Base-by-base conservation (phyloP, 331 rosid species). In the Rhamnella rubrinervis region DNA sequence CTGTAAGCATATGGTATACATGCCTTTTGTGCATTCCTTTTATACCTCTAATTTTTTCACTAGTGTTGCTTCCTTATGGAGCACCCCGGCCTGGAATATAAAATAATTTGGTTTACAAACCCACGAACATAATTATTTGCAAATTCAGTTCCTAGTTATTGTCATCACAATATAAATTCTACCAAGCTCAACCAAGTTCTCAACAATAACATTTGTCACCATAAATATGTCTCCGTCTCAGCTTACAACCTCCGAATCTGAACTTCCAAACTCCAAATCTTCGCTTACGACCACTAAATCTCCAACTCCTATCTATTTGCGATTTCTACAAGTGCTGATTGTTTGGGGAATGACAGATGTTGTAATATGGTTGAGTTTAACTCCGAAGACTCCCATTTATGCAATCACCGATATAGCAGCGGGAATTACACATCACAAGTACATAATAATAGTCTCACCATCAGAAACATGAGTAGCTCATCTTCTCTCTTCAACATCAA, bases 331-430 rank as follows among this genome's bases (percentile, higher is more conserved):
- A 62, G 26, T 67, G 20, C 26, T 61, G 8, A 55, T 49, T 56
- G 26, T 72, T 53, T 13, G 46, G 55, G 69, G 46, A 19, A 10
- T 26, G 8, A 23, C 8, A 10, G 63, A 56, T 31, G 58, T 44
- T 15, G 7, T 55, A 35, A 19, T 78, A 21, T 67, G 74, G 82
- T 20, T 71, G 19, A 4, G 25, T 47, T 53, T 61, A 55, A 61
- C 62, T 59, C 82, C 78, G 6, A 67, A 55, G 6, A 15, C 38
- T 55, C 82, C 82, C 10, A 11, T 5, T 38, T 78, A 6, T 59
- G 47, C 31, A 21, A 59, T 70, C 74, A 46, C 49, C 49, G 12
- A 46, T 49, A 23, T 2, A 17, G 35, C 35, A 4, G 35, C 35
- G 3, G 47, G 49, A 70, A 70, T 59, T 70, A 38, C 47, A 46